Evolutionary conservation across 371 early-diverging fungal genomes (phyloP), one percentile per base, ranked within the genome.

Genomic region (Fennellomyces sp.): DNA sequence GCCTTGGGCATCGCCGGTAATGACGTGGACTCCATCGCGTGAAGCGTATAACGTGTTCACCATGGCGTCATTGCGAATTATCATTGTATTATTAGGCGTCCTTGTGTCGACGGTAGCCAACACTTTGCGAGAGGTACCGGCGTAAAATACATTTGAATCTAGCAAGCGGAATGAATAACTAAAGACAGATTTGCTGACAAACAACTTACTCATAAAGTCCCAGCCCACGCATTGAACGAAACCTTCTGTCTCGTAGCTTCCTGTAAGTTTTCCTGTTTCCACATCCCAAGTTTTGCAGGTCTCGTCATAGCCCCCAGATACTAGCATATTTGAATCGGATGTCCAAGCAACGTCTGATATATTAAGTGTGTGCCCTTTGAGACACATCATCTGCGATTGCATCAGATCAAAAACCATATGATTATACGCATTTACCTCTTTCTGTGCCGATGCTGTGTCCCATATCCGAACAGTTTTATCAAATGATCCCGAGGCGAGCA

Each of bases 381-480:
- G 71, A 27, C 82, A 82, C 17, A 71, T 55, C 3, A 66, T 70
- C 76, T 82, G 54, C 23, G 4, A 23, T 12, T 39, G 19, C 25
- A 27, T 7, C 19, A 47, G 28, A 7, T 23, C 21, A 49, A 57
- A 42, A 23, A 28, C 64, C 53, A 50, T 26, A 36, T 35, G 8
- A 26, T 17, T 13, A 29, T n/a, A 10, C 8, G 29, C 10, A 41
- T 25, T 23, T 65, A 89, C 88, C 81, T 89, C 89, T 60, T 89
- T 89, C 57, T 87, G 89, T 3, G 82, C 81, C 6, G 82, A 78
- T 21, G 80, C 71, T 7, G 88, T 80, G 68, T 96, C 96, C 95
- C 95, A 96, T 27, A 96, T 83, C 51, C 93, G 81, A 25, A 94
- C 90, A 5, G 94, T 91, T 70, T 93, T 93, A 73, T 96, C 96